Evolutionary conservation across 2,329 filamentous ascomycete species (phyloP).

Genomic region (Talaromyces sp.): DNA sequence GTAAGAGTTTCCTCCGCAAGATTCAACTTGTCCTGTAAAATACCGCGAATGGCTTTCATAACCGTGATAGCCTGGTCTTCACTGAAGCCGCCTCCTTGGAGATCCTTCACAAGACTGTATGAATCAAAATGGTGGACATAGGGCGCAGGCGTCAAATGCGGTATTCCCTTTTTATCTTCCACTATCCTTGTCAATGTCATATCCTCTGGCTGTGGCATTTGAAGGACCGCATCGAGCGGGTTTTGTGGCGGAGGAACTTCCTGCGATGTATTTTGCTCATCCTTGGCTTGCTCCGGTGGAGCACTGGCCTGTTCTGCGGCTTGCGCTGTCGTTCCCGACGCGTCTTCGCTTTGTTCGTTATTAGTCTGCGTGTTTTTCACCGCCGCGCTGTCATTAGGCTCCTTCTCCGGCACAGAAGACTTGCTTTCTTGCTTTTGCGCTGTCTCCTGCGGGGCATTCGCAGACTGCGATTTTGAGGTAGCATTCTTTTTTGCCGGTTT

Average conservation of each 20-base stretch:
- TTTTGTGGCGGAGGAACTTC: constrained; percentile 12
- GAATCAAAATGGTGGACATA: constrained; percentile 97
- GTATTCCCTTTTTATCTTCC: constrained; percentile 45
- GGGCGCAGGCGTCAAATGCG: constrained; percentile 62
- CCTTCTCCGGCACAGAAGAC: background rate
- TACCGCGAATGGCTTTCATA: constrained; percentile 84
- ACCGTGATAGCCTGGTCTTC: constrained; percentile 69
- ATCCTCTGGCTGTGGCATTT: constrained; percentile 35
- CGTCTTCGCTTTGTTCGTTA: background rate
- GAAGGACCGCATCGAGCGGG: constrained; percentile 36
- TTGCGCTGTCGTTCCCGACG: constrained; percentile 1
- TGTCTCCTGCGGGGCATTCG: constrained; percentile 10
- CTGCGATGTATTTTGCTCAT: constrained; percentile 1
- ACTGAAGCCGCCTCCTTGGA: constrained; percentile 66
- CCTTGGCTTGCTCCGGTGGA: background rate
- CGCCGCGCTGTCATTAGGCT: background rate
- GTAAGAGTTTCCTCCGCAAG: constrained; percentile 74
- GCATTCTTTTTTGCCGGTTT: constrained; percentile 13
- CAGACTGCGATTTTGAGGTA: background rate
- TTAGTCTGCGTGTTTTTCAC: background rate
- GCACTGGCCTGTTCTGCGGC: background rate
- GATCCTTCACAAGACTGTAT: constrained; percentile 77
- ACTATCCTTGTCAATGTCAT: constrained; percentile 22
- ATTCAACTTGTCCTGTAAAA: constrained; percentile 73
- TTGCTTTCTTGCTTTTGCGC: constrained; percentile 2